Base-by-base conservation (phyloP, 2,329 filamentous ascomycete genomes). In the Arthrinium puccinioides region DNA sequence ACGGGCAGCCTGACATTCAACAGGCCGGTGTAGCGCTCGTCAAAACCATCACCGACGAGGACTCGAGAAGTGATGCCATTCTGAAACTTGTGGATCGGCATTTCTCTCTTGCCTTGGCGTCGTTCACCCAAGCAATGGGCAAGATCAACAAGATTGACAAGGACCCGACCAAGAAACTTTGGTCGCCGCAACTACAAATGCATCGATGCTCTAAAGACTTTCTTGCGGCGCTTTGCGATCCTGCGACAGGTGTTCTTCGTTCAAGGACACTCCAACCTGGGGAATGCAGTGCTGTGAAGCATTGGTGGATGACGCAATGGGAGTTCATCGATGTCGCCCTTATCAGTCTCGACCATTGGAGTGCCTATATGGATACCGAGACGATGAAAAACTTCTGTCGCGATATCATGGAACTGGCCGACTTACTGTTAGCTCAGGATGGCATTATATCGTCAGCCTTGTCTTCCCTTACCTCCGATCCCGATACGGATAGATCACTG, bases 371-470 rank as follows among this genome's bases (percentile, higher is more conserved):
- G 41, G 82, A 90, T 35, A 92, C 87, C 55, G 62, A 69, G 15
- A 69, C 77, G 37, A 89, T 98, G 86, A 82, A 88, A 51, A 82
- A 95, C 40, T 96, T 97, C 52, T 96, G 89, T 55, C 82, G 92
- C 47, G 87, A 95, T 54, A 85, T 86, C 11, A 98, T 98, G 77
- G 87, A 97, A 51, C 85, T 95, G 53, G 89, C 90, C 1, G 86
- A 94, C 53, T 74, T 76, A 24, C 72, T 95, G 2, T 85, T 97
- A 53, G 81, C 86, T 27, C 82, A 95, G 49, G 92, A 94, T 56
- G 82, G 80, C 35, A 74, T 96, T 41, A 80, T 98, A 44, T 78
- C 86, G 3, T 84, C 82, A 31, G 84, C 85, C 10, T 59, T 88
- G 25, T 57, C 55, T 36, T 47, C 49, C 2, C 41, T 49, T 34